Base-by-base conservation (phyloP, 1,284 basidiomycete species). In the Heterobasidion annosum region DNA sequence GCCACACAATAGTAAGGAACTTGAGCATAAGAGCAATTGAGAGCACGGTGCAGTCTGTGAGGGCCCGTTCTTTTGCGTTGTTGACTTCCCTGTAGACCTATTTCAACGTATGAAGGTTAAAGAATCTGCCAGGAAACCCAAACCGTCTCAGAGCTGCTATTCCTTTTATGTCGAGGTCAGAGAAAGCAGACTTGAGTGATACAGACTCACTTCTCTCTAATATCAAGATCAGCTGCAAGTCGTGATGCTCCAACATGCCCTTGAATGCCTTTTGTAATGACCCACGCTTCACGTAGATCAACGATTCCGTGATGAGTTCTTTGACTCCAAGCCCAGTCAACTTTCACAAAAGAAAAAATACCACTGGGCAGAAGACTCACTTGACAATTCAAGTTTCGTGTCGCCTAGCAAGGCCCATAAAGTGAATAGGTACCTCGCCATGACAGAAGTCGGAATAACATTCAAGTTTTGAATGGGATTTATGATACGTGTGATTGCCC, bases 261-360 rank as follows among this genome's bases (percentile, higher is more conserved):
- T 58, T 40, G 35, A 62, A 42, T 10, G 53, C 58, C 19, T 42
- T 51, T 54, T 47, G 47, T 16, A 60, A 37, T 46, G 43, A 54
- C n/a, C 50, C 58, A 6, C 48, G 50, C 12, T 19, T 50, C 51
- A 64, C 58, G 10, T 54, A 57, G 18, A 62, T 60, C 15, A 75
- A 56, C 3, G 57, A 67, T 59, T 76, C 75, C 12, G 81, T 56
- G 18, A 78, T 62, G 2, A 68, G 51, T 34, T 73, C 72, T 52
- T 68, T 73, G 35, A 70, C 79, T 81, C 53, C 42, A 35, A 37
- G 19, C 33, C 51, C 50, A 34, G 50, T 51, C 32, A 25, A 56
- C n/a, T 43, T 18, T 25, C 1, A 25, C 25, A 25, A 25, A 25
- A 5, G 7, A 19, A 15, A 9, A 2, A 33, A 13, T 19, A 13